Percentiles rank a stretch among this genome's conserved stretches.
Evolutionary conservation across 139 green algal species (phyloP).

Genomic region (Trebouxia sp.): DNA sequence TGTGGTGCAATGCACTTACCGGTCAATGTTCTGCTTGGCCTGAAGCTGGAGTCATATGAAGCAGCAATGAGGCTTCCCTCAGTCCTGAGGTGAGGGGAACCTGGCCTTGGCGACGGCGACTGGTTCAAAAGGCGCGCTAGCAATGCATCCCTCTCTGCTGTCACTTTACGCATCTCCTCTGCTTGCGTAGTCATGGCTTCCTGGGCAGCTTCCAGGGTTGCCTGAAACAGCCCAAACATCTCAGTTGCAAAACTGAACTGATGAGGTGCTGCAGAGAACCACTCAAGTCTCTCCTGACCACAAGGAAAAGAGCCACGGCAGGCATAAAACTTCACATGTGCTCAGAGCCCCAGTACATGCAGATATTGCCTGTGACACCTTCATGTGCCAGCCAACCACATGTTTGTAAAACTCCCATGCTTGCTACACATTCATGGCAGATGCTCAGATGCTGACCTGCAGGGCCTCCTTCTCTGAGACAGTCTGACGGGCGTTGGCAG

Average conservation of each 20-base stretch:
- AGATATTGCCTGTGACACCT: no score
- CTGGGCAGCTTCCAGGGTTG: conserved; percentile 15
- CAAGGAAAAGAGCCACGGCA: no score
- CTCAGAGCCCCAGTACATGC: no score
- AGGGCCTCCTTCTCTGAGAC: conserved; percentile 10
- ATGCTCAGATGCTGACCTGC: neutral
- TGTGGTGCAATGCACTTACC: no score
- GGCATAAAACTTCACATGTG: no score
- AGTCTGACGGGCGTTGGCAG: neutral
- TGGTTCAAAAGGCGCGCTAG: neutral
- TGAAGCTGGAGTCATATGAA: neutral
- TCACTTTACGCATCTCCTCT: conserved; percentile 1
- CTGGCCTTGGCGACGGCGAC: neutral
- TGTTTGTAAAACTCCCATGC: no score
- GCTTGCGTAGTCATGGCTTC: neutral
- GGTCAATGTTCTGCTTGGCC: neutral
- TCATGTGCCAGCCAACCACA: no score
- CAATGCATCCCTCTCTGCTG: neutral
- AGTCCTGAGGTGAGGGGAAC: no score
- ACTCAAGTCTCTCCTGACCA: no score
- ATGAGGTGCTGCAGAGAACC: no score
- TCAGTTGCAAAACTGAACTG: neutral
- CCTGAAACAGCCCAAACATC: neutral
- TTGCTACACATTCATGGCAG: no score
- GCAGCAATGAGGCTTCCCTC: neutral